These are phyloP conservation scores for Tricholoma bakamatsutake DNA, from an alignment of 768 basidiomycete species.

Conservation along the genomic window DNA sequence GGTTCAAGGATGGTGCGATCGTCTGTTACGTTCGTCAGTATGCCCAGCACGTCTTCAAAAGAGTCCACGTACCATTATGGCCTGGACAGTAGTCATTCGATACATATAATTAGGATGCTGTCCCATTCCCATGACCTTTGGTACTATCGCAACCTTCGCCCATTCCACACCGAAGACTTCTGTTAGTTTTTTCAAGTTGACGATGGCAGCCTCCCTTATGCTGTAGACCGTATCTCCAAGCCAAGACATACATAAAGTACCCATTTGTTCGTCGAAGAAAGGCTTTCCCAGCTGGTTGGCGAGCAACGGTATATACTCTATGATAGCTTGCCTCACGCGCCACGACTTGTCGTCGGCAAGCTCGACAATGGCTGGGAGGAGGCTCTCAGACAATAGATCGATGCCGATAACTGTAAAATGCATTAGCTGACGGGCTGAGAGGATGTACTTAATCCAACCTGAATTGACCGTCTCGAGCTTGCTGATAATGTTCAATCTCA, in stretches of 20 bases:
- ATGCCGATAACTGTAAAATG: conserved; percentile 84
- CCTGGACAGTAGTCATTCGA: conserved; percentile 98
- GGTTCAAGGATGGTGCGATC: conserved; percentile 85
- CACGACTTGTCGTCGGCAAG: conserved; percentile 99
- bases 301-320: conserved; percentile 98
- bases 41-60: conserved; percentile 5
- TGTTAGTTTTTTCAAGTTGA: conserved; percentile 94
- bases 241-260: conserved; percentile 98
- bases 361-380: conserved; percentile 96
- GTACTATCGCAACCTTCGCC: conserved; percentile 90
- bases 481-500: conserved; percentile 95
- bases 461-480: conserved; percentile 94
- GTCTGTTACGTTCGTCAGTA: conserved; percentile 47
- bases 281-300: conserved; percentile 95
- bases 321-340: conserved; percentile 99
- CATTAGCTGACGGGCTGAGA: conserved; percentile 11
- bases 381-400: conserved; percentile 87
- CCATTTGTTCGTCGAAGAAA: conserved; percentile 97
- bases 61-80: conserved; percentile 78
- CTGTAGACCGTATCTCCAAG: conserved; percentile 97
- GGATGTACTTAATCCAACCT: conserved; percentile 46
- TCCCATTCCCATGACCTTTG: conserved; percentile 96
- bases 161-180: conserved; percentile 99
- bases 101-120: conserved; percentile 95
- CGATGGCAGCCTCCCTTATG: conserved; percentile 96